Base-by-base conservation (phyloP, 257 asterid species). In the Plectranthus barbatus region DNA sequence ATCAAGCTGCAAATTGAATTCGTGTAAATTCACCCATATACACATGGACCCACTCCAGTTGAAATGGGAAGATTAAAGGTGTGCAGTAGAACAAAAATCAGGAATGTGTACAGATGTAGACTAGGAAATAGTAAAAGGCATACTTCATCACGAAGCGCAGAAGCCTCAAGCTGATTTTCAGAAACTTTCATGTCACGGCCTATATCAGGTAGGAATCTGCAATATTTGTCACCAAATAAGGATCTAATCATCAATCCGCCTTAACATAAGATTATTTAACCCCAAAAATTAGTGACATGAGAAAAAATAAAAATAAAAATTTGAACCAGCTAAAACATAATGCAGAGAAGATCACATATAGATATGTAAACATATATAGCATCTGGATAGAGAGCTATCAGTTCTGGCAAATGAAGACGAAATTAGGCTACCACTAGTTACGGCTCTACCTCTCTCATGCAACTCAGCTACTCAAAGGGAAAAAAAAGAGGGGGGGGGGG, bases 141-240 rank as follows among this genome's bases (percentile, higher is more conserved):
- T 85, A 93, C 99, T 80, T 93, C 99, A 80, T 93, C 99, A 51
- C 82, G 94, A 76, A 93, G 99, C 37, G 91, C 95, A 74, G 95
- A 86, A 66, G 93, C 81, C 74, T 87, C 96, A 0, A 77, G 86
- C 77, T 78, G 87, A 80, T 82, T 80, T 72, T 81, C 94, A 17
- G 96, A 80, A 77, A 74, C 87, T 73, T 87, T 87, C 60, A 74
- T 66, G 70, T 79, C 90, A 63, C 80, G 87, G 33, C 95, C 88
- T 34, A 84, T 73, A 72, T 87, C 95, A 62, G 90, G 77, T 57
- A 71, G 36, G 54, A 82, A 84, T 86, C 99, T 93, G 80, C 78
- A 78, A 46, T 18, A 71, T 70, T 70, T 46, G 54, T 26, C 67
- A 68, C 39, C 58, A 76, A 74, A 23, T 18, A 44, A 51, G 40